These are phyloP conservation scores for Arthroderma sp. DNA, from an alignment of 2,329 filamentous ascomycete genomes.

Conservation along the genomic window DNA sequence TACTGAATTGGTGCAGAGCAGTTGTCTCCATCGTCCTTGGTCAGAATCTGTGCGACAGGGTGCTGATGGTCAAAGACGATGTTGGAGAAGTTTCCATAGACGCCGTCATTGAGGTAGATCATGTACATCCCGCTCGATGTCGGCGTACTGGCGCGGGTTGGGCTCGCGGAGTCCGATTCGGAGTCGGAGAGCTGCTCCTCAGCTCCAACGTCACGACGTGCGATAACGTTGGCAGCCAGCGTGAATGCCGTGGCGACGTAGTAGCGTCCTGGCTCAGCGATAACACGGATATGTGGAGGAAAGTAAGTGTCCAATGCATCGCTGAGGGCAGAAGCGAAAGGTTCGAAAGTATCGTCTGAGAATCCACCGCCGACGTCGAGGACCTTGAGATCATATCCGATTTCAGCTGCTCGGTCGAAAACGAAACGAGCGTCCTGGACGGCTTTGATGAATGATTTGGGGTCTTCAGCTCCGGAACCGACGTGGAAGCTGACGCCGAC, in stretches of 20 bases:
- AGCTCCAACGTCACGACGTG: constrained; percentile 62
- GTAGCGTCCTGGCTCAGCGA: constrained; percentile 92
- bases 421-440: constrained; percentile 79
- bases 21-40: constrained; percentile 47
- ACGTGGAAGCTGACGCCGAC: constrained; percentile 97
- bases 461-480: constrained; percentile 88
- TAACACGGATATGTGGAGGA: constrained; percentile 69
- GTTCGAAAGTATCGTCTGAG: constrained; percentile 78
- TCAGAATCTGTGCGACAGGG: constrained; percentile 70
- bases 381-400: constrained; percentile 72
- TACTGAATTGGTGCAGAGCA: constrained; percentile 58
- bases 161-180: constrained; percentile 39
- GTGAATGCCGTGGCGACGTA: constrained; percentile 92
- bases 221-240: constrained; percentile 89
- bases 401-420: constrained; percentile 67
- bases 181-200: constrained; percentile 11
- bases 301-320: constrained; percentile 78
- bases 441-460: constrained; percentile 79
- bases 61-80: constrained; percentile 99
- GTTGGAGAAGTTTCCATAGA: constrained; percentile 97
- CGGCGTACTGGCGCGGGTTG: neutral
- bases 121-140: constrained; percentile 62
- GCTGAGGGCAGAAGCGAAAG: constrained; percentile 71
- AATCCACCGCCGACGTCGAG: constrained; percentile 94
- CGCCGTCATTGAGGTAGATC: constrained; percentile 93